phyloP scores from a whole-genome alignment of 2,329 filamentous ascomycete species.

The Penicillium aurantiogriseum region DNA sequence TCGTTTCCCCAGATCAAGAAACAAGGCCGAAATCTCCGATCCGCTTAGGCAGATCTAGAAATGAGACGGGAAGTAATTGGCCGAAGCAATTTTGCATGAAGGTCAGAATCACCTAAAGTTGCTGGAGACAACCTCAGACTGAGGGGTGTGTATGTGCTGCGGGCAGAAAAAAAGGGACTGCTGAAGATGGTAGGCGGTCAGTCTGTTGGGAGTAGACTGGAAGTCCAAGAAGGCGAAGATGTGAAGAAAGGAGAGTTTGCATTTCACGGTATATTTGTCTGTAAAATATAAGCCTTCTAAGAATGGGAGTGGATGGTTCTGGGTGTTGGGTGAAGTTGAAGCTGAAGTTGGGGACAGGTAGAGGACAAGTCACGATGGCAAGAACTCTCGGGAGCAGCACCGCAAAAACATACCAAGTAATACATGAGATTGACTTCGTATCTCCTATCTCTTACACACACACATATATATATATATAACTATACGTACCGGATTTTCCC shows the following conservation, averaged over 20 bases:
- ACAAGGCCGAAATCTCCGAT: constrained; percentile 8
- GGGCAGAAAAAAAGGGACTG: constrained; percentile 11
- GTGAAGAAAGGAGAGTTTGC: neutral
- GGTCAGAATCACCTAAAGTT: neutral
- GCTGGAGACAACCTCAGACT: constrained; percentile 2
- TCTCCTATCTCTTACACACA: neutral
- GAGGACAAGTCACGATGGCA: neutral
- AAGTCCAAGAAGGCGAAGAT: neutral
- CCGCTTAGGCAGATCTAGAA: constrained; percentile 4
- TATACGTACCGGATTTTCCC: too few species aligned
- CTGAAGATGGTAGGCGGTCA: constrained; percentile 4
- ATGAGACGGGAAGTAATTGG: constrained; percentile 2
- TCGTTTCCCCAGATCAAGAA: constrained; percentile 17
- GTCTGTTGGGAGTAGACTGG: neutral
- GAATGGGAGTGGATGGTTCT: neutral
- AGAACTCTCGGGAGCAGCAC: neutral
- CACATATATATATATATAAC: too few species aligned
- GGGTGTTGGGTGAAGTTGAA: neutral
- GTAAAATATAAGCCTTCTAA: neutral
- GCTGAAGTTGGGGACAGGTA: neutral
- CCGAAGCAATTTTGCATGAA: neutral
- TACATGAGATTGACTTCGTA: neutral
- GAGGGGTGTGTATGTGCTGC: constrained; percentile 9
- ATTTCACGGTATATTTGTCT: neutral
- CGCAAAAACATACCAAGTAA: neutral